Percentiles rank a stretch among this genome's conserved stretches.
These are phyloP conservation scores for Leishmania guyanensis DNA, from an alignment of 208 protist species.

Conservation along the genomic window DNA sequence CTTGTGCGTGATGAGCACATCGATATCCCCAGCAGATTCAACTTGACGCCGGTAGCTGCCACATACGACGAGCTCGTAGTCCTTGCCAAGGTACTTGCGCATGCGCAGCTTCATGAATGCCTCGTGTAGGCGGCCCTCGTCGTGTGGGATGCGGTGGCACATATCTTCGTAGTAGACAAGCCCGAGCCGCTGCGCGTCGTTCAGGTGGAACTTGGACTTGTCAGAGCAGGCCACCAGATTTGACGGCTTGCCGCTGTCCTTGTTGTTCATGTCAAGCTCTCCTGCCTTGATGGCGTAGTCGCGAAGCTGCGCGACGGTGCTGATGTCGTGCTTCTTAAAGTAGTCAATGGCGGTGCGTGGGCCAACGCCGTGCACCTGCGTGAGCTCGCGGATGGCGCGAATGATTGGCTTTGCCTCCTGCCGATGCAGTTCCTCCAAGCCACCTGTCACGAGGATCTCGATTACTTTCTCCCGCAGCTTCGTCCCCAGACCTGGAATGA, in stretches of 20 bases:
- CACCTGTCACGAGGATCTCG: slow-evolving; percentile 81
- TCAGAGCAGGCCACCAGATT: slow-evolving; percentile 18
- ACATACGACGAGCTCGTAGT: slow-evolving; percentile 77
- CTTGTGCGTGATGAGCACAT: slow-evolving; percentile 81
- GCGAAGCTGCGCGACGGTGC: slow-evolving; percentile 65
- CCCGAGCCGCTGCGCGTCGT: slow-evolving; percentile 72
- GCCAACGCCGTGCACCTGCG: slow-evolving; percentile 87
- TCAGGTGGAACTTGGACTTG: slow-evolving; percentile 52
- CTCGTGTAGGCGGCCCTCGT: slow-evolving; percentile 80
- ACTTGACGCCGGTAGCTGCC: slow-evolving; percentile 78
- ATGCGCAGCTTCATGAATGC: slow-evolving; percentile 77
- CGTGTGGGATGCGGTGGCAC: slow-evolving; percentile 74
- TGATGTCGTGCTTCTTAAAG: slow-evolving; percentile 74
- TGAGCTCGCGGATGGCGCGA: slow-evolving; percentile 75
- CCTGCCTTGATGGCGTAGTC: slow-evolving; percentile 44
- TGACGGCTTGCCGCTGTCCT: slow-evolving; percentile 24
- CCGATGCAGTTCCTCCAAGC: slow-evolving; percentile 67
- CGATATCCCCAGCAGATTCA: slow-evolving; percentile 80
- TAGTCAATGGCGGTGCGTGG: slow-evolving; percentile 76
- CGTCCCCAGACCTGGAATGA: slow-evolving; percentile 56
- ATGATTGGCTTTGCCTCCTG: slow-evolving; percentile 77
- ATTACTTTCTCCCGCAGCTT: slow-evolving; percentile 78
- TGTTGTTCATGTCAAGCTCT: slow-evolving; percentile 38
- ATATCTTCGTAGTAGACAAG: slow-evolving; percentile 88
- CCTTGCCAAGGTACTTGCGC: slow-evolving; percentile 70